Conservation (phyloP, 2,329 filamentous ascomycete species). For the Cryphonectria parasitica region DNA sequence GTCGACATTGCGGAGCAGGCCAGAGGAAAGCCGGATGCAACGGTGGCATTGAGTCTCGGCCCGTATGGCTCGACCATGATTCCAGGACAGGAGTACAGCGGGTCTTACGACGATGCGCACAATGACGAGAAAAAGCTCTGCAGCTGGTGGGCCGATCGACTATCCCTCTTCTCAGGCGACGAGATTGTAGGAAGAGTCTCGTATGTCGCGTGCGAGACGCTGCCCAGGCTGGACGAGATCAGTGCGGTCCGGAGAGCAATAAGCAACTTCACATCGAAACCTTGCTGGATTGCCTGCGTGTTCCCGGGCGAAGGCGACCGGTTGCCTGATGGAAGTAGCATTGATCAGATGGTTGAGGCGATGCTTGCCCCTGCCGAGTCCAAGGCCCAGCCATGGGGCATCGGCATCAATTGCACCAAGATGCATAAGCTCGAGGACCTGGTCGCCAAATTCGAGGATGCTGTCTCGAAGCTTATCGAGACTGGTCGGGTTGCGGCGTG, state of each 20-base stretch:
- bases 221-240: conserved; percentile 67
- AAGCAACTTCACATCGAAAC: conserved; percentile 33
- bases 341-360: conserved; percentile 45
- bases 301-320: conserved; percentile 58
- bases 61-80: conserved; percentile 70
- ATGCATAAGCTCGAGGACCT: conserved; percentile 62
- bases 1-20: conserved; percentile 48
- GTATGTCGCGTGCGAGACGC: conserved; percentile 67
- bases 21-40: conserved; percentile 33
- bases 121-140: conserved; percentile 48
- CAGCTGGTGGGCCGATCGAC: conserved; percentile 60
- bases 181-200: conserved; percentile 47
- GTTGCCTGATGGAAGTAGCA: conserved; percentile 60
- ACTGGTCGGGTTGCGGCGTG: conserved; percentile 42
- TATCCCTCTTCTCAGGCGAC: conserved; percentile 53
- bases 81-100: conserved; percentile 68
- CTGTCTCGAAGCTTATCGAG: conserved; percentile 44
- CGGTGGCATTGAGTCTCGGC: conserved; percentile 63
- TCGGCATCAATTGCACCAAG: conserved; percentile 73
- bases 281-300: conserved; percentile 66
- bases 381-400: conserved; percentile 55
- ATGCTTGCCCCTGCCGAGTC: conserved; percentile 41
- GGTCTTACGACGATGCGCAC: conserved; percentile 58
- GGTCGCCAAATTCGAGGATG: conserved; percentile 58
- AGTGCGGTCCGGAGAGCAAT: conserved; percentile 56